Base-by-base conservation (phyloP, 2,329 filamentous ascomycete genomes). In the Fusarium phyllophilum region DNA sequence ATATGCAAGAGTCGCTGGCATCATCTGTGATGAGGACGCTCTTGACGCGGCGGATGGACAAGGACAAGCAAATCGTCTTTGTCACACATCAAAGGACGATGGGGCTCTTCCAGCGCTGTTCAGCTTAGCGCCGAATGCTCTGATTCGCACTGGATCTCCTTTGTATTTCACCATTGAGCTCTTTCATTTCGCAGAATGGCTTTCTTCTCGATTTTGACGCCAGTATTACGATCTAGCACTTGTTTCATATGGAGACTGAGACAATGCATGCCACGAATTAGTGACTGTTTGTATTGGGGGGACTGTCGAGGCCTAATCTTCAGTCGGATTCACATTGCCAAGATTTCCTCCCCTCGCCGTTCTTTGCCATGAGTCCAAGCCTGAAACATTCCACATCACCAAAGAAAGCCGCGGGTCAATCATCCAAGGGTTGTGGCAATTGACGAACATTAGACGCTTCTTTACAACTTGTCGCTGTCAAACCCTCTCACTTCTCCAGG, bases 221-320 rank as follows among this genome's bases (percentile, higher is more conserved):
- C 39, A 14, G 39, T 6, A 29, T 8, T 1, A 4, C 14, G 26
- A 46, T 4, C 15, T 1, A 11, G 22, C 8, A 46, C 5, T 29
- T 7, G 24, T 14, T 2, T 0, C 4, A 20, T 4, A 10, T 14
- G 5, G 18, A 6, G 24, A 4, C 5, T 29, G 18, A 26, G 5
- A 14, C 5, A 11, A 14, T 45, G 8, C 2, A 15, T 26, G 4
- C 15, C 5, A n/a, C 0, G 20, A n/a, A 5, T 0, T 12, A 0
- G 15, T 33, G 22, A n/a, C 26, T 26, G 26, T 26, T 0, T 24
- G 29, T 26, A 14, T 20, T 20, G 12, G 1, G 8, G 5, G 18
- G 17, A 26, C 18, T 14, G 12, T 4, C 26, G 11, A 17, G 9
- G 17, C 8, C 45, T 12, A 4, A 17, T 12, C 3, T n/a, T 48